phyloP scores from a whole-genome alignment of 345 rosid genomes.

The Populus deltoides region DNA sequence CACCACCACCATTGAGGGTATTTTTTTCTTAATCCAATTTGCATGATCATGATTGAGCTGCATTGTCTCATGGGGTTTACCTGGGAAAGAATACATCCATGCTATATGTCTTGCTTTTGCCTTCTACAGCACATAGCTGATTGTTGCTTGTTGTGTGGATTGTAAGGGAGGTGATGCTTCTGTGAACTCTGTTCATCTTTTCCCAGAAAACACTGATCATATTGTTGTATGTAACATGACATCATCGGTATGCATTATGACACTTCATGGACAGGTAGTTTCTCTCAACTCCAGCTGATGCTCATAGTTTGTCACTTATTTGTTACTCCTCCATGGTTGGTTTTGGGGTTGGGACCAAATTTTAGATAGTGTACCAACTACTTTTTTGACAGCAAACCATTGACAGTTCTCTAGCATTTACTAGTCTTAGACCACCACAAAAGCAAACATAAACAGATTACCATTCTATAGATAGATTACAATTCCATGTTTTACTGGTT shows the following conservation, averaged over 20 bases:
- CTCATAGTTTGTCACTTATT: not conserved
- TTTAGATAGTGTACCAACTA: not conserved
- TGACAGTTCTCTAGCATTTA: not conserved
- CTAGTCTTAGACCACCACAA: not conserved
- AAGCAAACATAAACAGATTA: not conserved
- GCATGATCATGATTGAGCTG: not conserved
- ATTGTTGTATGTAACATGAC: slow-evolving; percentile 92
- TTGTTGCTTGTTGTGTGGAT: slow-evolving; percentile 16
- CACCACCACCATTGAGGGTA: slow-evolving; percentile 95
- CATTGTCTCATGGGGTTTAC: slow-evolving; percentile 7
- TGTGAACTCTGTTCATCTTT: slow-evolving; percentile 93
- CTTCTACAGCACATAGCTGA: not conserved
- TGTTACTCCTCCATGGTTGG: not conserved
- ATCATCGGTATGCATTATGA: slow-evolving; percentile 86
- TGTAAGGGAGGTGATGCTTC: slow-evolving; percentile 93
- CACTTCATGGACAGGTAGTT: slow-evolving; percentile 94
- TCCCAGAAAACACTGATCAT: slow-evolving; percentile 84
- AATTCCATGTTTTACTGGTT: not conserved
- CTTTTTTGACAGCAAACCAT: not conserved
- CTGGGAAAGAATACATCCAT: not conserved
- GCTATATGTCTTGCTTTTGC: not conserved
- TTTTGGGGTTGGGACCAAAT: not conserved
- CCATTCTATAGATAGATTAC: not conserved
- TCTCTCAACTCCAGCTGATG: slow-evolving; percentile 3
- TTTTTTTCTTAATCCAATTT: slow-evolving; percentile 7